Evolutionary conservation across 164 flowering plant species (phyloP).

Genomic region (Chimonanthus salicifolius): DNA sequence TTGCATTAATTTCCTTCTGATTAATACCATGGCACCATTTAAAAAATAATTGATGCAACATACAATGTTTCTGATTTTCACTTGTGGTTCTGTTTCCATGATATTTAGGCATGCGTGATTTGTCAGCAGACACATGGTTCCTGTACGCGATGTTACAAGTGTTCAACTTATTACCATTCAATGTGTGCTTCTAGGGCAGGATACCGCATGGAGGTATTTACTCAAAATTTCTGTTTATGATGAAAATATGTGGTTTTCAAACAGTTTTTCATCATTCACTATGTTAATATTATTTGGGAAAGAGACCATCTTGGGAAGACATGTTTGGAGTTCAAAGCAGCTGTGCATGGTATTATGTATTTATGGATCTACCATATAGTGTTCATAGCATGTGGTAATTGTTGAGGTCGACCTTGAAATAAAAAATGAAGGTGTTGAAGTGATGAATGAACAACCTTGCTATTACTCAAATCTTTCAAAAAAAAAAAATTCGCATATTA

Average conservation of each 20-base stretch:
- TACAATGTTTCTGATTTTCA: neutral
- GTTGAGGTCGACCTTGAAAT: neutral
- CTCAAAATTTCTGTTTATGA: neutral
- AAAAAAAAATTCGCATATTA: too few species aligned
- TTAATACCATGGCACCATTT: neutral
- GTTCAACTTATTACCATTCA: constrained; percentile 91
- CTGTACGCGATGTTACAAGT: constrained; percentile 90
- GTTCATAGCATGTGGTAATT: neutral
- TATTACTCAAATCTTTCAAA: neutral
- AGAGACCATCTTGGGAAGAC: neutral
- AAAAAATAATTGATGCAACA: neutral
- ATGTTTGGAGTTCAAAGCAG: neutral
- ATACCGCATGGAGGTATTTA: constrained; percentile 86
- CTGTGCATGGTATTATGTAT: neutral
- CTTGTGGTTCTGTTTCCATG: neutral
- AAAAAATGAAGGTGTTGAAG: neutral
- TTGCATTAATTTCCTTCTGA: neutral
- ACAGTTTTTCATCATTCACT: neutral
- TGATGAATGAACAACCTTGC: neutral
- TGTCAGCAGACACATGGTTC: constrained; percentile 98
- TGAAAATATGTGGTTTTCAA: neutral
- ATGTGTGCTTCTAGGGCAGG: constrained; percentile 99
- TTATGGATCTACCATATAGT: neutral
- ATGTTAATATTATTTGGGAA: neutral
- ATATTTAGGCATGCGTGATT: constrained; percentile 72